Evolutionary conservation across 2,329 filamentous ascomycete genomes (phyloP).

Genomic region (Phialocephala sp.): DNA sequence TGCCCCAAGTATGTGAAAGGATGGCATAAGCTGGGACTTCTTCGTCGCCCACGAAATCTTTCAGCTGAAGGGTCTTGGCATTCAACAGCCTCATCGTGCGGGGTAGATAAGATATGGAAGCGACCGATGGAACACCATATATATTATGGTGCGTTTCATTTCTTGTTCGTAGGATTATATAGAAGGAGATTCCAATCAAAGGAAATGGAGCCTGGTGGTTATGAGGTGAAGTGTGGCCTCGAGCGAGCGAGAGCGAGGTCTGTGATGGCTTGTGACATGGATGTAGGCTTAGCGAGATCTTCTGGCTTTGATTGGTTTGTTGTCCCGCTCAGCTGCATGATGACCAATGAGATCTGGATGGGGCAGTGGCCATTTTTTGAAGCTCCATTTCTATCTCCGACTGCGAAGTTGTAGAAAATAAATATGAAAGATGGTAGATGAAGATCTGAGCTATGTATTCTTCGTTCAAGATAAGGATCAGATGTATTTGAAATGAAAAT

Average conservation of each 20-base stretch:
- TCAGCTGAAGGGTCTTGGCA: slow-evolving; percentile 8
- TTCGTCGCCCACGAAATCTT: slow-evolving; percentile 7
- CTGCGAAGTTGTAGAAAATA: no score
- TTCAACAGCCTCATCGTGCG: slow-evolving; percentile 14
- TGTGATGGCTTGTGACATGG: neutral
- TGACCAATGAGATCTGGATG: slow-evolving; percentile 1
- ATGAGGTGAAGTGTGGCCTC: neutral
- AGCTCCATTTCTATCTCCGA: no score
- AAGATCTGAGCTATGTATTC: no score
- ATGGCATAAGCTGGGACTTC: slow-evolving; percentile 29
- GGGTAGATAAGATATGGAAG: neutral
- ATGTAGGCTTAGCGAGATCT: slow-evolving; percentile 5
- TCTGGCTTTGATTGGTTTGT: neutral
- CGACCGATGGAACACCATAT: neutral
- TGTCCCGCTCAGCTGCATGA: neutral
- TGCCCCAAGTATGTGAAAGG: slow-evolving; percentile 24
- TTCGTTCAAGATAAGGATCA: no score
- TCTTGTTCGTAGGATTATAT: neutral
- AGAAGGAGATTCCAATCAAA: neutral
- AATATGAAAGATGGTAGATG: no score
- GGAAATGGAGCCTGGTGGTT: neutral
- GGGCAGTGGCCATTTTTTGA: neutral
- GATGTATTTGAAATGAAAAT: no score
- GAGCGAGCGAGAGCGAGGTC: neutral
- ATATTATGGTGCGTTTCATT: neutral